Percentiles rank a stretch among this genome's conserved stretches.
Conservation (phyloP, 1,284 basidiomycete species). For the Fomitopsis palustris region DNA sequence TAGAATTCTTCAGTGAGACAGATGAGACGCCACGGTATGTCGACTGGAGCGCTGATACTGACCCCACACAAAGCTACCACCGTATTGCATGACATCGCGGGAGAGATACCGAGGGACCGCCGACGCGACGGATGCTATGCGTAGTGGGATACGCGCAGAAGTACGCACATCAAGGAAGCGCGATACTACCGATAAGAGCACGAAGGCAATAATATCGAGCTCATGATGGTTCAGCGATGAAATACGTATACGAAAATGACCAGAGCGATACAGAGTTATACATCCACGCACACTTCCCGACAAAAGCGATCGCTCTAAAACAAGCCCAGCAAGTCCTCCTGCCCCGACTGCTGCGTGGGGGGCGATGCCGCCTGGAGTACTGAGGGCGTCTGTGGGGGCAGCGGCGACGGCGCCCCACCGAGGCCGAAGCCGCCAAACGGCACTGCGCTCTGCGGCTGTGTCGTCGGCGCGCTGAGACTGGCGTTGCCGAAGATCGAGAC, state of each 20-base stretch:
- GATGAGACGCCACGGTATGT: too few species aligned
- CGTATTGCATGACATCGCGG: too few species aligned
- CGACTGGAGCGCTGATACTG: too few species aligned
- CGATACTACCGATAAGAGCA: too few species aligned
- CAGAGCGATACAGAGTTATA: background rate
- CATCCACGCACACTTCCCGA: background rate
- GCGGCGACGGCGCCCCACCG: slow-evolving; percentile 15
- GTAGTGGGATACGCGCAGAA: too few species aligned
- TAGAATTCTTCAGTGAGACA: too few species aligned
- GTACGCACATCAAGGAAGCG: too few species aligned
- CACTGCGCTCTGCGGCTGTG: slow-evolving; percentile 14
- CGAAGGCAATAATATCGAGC: too few species aligned
- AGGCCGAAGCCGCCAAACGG: slow-evolving; percentile 26
- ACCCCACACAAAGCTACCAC: too few species aligned
- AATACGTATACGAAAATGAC: background rate
- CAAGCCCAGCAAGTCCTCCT: slow-evolving; percentile 48
- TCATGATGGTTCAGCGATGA: background rate
- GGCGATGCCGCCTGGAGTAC: slow-evolving; percentile 18
- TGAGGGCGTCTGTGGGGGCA: slow-evolving; percentile 16
- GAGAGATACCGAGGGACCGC: too few species aligned
- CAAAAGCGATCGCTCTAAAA: slow-evolving; percentile 31
- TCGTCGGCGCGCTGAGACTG: slow-evolving; percentile 22
- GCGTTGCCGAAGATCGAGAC: slow-evolving; percentile 81
- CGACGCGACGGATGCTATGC: too few species aligned
- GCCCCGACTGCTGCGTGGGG: slow-evolving; percentile 29